A percentile compares a stretch with the other conserved stretches of the same genome.
phyloP scores from a whole-genome alignment of 2,329 filamentous ascomycete species.

The Diaporthe destruens region DNA sequence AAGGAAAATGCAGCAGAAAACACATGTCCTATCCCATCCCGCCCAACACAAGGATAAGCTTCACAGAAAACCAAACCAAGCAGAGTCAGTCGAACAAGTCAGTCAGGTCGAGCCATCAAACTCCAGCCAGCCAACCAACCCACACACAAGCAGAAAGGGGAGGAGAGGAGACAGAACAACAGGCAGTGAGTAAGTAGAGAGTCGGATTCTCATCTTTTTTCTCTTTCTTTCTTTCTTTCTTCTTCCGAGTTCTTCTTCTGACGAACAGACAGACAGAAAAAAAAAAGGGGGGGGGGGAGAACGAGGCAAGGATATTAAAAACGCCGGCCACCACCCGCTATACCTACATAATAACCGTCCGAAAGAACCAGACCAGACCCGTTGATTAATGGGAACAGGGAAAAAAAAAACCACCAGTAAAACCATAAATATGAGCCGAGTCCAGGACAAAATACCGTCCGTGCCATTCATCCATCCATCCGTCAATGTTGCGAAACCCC shows the following conservation, averaged over 20 bases:
- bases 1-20: background rate
- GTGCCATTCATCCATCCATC: background rate
- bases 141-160: too few species aligned
- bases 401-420: too few species aligned
- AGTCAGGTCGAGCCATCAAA: too few species aligned
- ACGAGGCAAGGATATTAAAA: background rate
- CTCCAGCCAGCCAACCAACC: too few species aligned
- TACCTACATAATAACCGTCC: slow-evolving; percentile 16
- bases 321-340: slow-evolving; percentile 4
- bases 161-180: too few species aligned
- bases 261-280: too few species aligned
- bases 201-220: too few species aligned
- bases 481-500: background rate
- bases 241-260: background rate
- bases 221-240: too few species aligned
- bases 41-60: background rate
- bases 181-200: too few species aligned
- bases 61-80: background rate
- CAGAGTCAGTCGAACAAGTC: background rate
- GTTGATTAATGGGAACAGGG: too few species aligned
- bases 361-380: background rate
- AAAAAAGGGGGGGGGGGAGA: too few species aligned
- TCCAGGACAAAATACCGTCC: background rate
- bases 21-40: background rate
- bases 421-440: too few species aligned